These are phyloP conservation scores for Metschnikowia dekortorum DNA, from an alignment of 805 yeast species.

Conservation along the genomic window DNA sequence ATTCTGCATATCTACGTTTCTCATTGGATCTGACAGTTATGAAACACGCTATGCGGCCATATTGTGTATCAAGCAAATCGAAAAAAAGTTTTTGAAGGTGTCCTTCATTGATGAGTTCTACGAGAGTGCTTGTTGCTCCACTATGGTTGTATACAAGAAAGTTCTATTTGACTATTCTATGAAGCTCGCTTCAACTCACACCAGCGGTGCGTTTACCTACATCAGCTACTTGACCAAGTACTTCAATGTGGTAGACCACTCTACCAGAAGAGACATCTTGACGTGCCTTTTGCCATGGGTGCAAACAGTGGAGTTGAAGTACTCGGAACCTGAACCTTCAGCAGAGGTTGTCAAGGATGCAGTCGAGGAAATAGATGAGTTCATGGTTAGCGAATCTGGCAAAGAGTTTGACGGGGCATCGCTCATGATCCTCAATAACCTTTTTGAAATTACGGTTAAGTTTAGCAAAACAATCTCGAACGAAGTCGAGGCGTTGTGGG, in stretches of 20 bases:
- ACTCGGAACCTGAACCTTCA: slow-evolving; percentile 3
- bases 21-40: slow-evolving; percentile 68
- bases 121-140: slow-evolving; percentile 68
- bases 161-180: slow-evolving; percentile 78
- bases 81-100: slow-evolving; percentile 42
- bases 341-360: slow-evolving; percentile 5
- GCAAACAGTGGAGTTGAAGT: slow-evolving; percentile 67
- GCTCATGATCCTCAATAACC: slow-evolving; percentile 70
- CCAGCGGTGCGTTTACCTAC: slow-evolving; percentile 57
- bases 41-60: slow-evolving; percentile 72
- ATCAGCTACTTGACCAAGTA: slow-evolving; percentile 70
- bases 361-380: neutral
- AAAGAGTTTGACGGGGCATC: slow-evolving; percentile 25
- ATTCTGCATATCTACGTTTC: slow-evolving; percentile 70
- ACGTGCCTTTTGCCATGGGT: slow-evolving; percentile 89
- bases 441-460: slow-evolving; percentile 79
- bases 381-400: neutral
- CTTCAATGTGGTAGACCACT: slow-evolving; percentile 53
- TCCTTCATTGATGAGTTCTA: slow-evolving; percentile 54
- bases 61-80: slow-evolving; percentile 62
- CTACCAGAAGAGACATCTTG: slow-evolving; percentile 70
- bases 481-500: slow-evolving; percentile 95
- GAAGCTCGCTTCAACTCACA: slow-evolving; percentile 56
- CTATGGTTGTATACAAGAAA: slow-evolving; percentile 81
- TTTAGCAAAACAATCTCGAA: slow-evolving; percentile 71